Conservation (phyloP, 352 stramenopile species). For the Pythium brassicae region DNA sequence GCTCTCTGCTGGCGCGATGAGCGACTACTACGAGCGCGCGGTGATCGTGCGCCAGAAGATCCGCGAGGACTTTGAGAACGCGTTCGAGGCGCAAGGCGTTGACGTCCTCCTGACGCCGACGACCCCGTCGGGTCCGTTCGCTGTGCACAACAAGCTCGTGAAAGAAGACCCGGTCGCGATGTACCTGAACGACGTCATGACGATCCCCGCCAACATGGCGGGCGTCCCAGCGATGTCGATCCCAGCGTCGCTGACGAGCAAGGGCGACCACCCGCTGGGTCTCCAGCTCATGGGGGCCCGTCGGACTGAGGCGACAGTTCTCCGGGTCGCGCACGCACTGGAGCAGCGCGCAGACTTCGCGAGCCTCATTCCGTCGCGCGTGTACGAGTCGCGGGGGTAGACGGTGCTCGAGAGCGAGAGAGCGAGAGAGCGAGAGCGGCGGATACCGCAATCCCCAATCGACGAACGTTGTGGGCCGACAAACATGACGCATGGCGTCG, state of each 20-base stretch:
- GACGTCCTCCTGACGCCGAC: conserved; percentile 87
- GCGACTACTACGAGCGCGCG: conserved; percentile 88
- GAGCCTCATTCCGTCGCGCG: conserved; percentile 36
- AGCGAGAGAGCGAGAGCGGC: neutral
- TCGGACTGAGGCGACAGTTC: conserved; percentile 54
- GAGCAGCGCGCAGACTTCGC: conserved; percentile 53
- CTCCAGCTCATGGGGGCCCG: conserved; percentile 74
- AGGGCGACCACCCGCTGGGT: conserved; percentile 58
- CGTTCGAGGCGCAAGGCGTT: conserved; percentile 48
- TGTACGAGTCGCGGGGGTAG: conserved; percentile 35
- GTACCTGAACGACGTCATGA: conserved; percentile 93
- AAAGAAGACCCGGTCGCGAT: conserved; percentile 74
- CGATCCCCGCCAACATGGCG: conserved; percentile 85
- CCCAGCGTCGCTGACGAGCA: conserved; percentile 54
- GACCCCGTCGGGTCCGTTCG: conserved; percentile 80
- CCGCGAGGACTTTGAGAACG: conserved; percentile 66
- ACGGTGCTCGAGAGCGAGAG: neutral
- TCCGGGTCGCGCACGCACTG: conserved; percentile 59
- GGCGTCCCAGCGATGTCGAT: conserved; percentile 84
- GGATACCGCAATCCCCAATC: neutral
- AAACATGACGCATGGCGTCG: no score
- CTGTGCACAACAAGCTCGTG: conserved; percentile 43
- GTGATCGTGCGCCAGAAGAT: conserved; percentile 77
- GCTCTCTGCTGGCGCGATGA: conserved; percentile 81
- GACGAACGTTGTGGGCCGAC: neutral